A percentile compares a stretch with the other conserved stretches of the same genome.
These are phyloP conservation scores for Diutina siamensis DNA, from an alignment of 1,139 yeast species.

Conservation along the genomic window DNA sequence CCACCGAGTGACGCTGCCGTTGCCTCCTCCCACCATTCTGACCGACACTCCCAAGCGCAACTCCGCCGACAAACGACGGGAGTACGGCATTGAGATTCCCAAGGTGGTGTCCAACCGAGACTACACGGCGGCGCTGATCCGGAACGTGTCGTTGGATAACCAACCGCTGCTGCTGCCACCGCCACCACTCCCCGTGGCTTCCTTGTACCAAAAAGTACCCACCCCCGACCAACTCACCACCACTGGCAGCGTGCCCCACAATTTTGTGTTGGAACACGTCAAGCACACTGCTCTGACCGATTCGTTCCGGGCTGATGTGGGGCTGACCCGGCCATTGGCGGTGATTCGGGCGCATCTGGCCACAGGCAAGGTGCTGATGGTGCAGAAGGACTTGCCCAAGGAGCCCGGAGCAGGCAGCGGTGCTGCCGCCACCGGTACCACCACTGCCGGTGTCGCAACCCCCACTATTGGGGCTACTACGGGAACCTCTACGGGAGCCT, in stretches of 20 bases:
- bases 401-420: background rate
- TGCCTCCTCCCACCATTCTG: background rate
- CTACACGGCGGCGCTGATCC: constrained; percentile 1
- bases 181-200: background rate
- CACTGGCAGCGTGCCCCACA: background rate
- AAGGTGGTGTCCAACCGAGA: background rate
- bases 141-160: background rate
- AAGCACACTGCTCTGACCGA: background rate
- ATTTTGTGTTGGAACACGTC: background rate
- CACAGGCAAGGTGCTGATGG: background rate
- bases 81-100: constrained; percentile 1
- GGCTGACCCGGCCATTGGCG: background rate
- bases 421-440: background rate
- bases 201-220: background rate
- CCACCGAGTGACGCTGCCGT: background rate
- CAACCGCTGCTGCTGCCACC: too few species aligned
- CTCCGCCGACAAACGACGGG: background rate
- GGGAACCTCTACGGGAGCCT: background rate
- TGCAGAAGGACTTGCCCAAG: background rate
- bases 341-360: background rate
- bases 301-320: background rate
- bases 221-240: background rate
- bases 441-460: background rate
- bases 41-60: background rate
- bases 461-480: background rate